A percentile compares a stretch with the other conserved stretches of the same genome.
Evolutionary conservation across 179 eudicot genomes (phyloP).

Genomic region (Spinacia oleracea): DNA sequence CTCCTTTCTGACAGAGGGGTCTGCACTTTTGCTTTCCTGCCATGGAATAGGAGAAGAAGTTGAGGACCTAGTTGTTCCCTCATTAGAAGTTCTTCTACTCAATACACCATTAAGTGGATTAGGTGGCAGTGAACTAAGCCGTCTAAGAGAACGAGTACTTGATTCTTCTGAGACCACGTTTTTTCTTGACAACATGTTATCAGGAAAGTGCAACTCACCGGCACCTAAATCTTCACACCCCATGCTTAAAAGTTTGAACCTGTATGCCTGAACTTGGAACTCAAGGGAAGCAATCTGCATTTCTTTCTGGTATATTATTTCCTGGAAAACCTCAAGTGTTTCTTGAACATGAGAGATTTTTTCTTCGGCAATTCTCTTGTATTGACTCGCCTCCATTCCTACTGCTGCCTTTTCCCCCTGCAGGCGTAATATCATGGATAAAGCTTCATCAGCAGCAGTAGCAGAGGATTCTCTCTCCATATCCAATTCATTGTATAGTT

Average conservation of each 20-base stretch:
- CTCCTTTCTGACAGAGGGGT: conserved; percentile 21
- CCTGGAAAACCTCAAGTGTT: conserved; percentile 66
- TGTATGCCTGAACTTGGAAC: conserved; percentile 77
- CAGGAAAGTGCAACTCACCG: conserved; percentile 56
- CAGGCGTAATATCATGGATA: conserved; percentile 78
- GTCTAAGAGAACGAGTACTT: conserved; percentile 34
- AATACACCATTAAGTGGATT: conserved; percentile 30
- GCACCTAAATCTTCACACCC: conserved; percentile 56
- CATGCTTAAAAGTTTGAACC: conserved; percentile 62
- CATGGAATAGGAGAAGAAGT: conserved; percentile 36
- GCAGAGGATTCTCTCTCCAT: conserved; percentile 87
- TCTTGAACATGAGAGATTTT: conserved; percentile 84
- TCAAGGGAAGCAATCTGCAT: conserved; percentile 84
- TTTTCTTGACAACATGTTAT: conserved; percentile 52
- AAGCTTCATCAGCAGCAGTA: conserved; percentile 78
- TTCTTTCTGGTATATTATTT: conserved; percentile 78
- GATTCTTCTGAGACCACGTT: conserved; percentile 37
- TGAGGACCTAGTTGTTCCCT: conserved; percentile 41
- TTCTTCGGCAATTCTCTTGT: conserved; percentile 87
- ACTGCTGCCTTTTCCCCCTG: conserved; percentile 94
- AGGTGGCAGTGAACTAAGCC: conserved; percentile 56
- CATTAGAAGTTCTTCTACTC: conserved; percentile 40
- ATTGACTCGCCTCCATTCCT: conserved; percentile 90
- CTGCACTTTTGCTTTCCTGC: conserved; percentile 31
- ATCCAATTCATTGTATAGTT: conserved; percentile 78